These are phyloP conservation scores for Globisporangium acanthophoron DNA, from an alignment of 352 stramenopile species.

Conservation along the genomic window DNA sequence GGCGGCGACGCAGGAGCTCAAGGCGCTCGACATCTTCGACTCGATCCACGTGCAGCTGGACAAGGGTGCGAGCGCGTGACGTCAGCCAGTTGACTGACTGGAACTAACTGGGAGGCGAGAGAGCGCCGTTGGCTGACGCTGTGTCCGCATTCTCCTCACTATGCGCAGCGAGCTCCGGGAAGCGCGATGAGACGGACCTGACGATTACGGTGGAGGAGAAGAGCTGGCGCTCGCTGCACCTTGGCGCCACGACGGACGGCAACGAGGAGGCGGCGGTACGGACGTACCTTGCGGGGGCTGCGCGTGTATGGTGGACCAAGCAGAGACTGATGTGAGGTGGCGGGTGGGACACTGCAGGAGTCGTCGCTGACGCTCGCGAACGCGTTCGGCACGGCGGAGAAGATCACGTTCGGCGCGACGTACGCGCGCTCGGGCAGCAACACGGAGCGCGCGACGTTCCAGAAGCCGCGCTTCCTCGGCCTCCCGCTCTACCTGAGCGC, in stretches of 20 bases:
- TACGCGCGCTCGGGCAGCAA: constrained; percentile 85
- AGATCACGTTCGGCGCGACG: constrained; percentile 71
- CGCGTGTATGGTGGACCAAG: not conserved
- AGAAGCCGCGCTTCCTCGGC: constrained; percentile 84
- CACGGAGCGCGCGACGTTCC: constrained; percentile 76
- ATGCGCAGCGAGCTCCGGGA: constrained; percentile 52
- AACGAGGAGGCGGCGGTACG: constrained; percentile 77
- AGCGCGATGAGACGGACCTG: constrained; percentile 74
- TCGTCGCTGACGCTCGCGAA: constrained; percentile 83
- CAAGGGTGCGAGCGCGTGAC: constrained; percentile 27
- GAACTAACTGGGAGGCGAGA: too few relatives aligned
- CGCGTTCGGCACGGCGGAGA: constrained; percentile 78
- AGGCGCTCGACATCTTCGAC: constrained; percentile 81
- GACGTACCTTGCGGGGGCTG: not conserved
- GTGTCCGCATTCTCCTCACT: not conserved
- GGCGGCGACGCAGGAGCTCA: constrained; percentile 58
- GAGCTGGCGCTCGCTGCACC: constrained; percentile 77
- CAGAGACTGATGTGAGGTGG: not conserved
- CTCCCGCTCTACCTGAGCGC: constrained; percentile 76
- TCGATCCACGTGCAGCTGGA: constrained; percentile 79
- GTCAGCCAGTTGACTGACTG: not conserved
- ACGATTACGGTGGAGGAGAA: constrained; percentile 88
- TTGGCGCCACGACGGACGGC: constrained; percentile 79
- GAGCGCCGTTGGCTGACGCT: not conserved
- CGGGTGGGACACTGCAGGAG: constrained; percentile 27